These are phyloP conservation scores for Coemansia sp. DNA, from an alignment of 192 early-diverging fungal species.

Conservation along the genomic window DNA sequence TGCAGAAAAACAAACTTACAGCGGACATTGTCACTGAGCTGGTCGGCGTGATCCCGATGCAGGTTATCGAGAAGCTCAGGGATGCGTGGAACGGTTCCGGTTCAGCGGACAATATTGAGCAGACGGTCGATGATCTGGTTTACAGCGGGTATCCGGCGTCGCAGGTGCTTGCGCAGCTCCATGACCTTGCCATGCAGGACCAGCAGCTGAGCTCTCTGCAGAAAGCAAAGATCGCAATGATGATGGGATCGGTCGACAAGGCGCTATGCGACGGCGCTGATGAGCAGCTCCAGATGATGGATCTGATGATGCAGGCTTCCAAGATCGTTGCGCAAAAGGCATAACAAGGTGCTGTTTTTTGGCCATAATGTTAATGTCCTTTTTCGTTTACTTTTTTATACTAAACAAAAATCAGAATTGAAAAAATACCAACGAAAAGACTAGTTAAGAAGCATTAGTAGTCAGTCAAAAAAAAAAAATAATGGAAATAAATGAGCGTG, in stretches of 20 bases:
- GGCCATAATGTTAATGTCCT: not conserved
- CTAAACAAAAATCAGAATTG: slow-evolving; percentile 1
- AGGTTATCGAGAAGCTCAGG: slow-evolving; percentile 63
- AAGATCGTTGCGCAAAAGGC: slow-evolving; percentile 18
- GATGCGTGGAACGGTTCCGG: slow-evolving; percentile 56
- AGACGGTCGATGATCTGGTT: slow-evolving; percentile 60
- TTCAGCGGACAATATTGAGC: slow-evolving; percentile 48
- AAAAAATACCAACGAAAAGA: not conserved
- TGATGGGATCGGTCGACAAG: slow-evolving; percentile 71
- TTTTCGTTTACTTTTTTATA: not conserved
- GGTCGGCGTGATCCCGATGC: slow-evolving; percentile 70
- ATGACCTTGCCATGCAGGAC: slow-evolving; percentile 64
- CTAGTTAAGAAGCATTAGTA: not conserved
- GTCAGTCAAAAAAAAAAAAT: not conserved
- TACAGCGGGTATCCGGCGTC: slow-evolving; percentile 74
- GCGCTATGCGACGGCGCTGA: slow-evolving; percentile 82
- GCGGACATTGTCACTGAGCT: slow-evolving; percentile 68
- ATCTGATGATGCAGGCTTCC: slow-evolving; percentile 61
- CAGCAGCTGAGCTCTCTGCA: slow-evolving; percentile 63
- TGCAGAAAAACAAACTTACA: slow-evolving; percentile 47
- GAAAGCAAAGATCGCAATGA: slow-evolving; percentile 69
- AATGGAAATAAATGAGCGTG: not conserved
- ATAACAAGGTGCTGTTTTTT: not conserved
- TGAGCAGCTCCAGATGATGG: slow-evolving; percentile 83
- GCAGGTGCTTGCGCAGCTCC: slow-evolving; percentile 74